These are phyloP conservation scores for Monilinia laxa DNA, from an alignment of 2,329 filamentous ascomycete genomes.

Conservation along the genomic window DNA sequence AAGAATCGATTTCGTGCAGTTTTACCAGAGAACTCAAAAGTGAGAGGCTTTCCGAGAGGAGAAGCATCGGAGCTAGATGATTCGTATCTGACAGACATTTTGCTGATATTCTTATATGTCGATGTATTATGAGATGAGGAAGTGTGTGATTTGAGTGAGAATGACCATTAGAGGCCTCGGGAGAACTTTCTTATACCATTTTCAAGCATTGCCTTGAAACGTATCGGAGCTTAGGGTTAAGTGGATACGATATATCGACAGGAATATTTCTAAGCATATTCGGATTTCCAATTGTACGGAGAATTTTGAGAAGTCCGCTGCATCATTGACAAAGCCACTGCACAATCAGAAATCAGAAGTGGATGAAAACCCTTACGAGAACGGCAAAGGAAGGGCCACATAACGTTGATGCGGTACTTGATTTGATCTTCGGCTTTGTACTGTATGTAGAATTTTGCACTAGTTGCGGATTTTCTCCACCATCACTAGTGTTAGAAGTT, in stretches of 20 bases:
- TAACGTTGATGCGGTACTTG: neutral
- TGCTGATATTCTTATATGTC: conserved; percentile 10
- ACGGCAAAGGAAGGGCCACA: neutral
- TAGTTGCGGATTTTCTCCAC: conserved; percentile 12
- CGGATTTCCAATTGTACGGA: neutral
- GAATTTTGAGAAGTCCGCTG: neutral
- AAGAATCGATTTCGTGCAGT: conserved; percentile 64
- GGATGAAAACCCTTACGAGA: neutral
- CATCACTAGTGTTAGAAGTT: neutral
- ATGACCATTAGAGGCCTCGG: too few species aligned
- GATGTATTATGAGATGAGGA: neutral
- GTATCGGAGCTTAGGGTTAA: neutral
- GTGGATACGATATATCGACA: neutral
- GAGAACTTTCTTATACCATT: neutral
- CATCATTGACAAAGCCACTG: neutral
- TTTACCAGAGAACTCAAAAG: conserved; percentile 52
- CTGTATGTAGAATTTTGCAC: neutral
- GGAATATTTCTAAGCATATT: conserved; percentile 1
- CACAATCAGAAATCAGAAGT: neutral
- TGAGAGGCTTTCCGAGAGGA: conserved; percentile 48
- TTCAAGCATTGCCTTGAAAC: neutral
- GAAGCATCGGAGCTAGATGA: conserved; percentile 34
- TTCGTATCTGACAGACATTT: conserved; percentile 33
- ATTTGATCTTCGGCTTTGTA: conserved; percentile 1
- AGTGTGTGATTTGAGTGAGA: neutral